Conservation (phyloP, 345 rosid genomes). For the Brassica incana region DNA sequence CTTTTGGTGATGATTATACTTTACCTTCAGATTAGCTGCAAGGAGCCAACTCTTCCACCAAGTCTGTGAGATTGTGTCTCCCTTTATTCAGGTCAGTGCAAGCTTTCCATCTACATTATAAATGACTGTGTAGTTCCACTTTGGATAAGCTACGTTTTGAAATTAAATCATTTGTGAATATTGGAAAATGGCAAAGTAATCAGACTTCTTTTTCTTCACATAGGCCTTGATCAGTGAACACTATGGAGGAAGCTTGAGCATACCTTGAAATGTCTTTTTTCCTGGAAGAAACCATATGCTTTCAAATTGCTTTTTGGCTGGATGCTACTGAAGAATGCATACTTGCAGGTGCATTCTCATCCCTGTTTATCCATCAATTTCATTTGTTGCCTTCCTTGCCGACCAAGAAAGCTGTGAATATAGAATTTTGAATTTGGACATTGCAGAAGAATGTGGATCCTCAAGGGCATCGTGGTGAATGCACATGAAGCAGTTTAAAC, state of each 20-base stretch:
- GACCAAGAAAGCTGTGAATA: slow-evolving; percentile 5
- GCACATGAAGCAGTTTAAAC: background rate
- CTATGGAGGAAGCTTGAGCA: slow-evolving; percentile 72
- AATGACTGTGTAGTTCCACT: background rate
- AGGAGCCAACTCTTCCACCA: slow-evolving; percentile 52
- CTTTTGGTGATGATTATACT: background rate
- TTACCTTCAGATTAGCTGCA: slow-evolving; percentile 51
- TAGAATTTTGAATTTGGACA: background rate
- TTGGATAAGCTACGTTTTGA: background rate
- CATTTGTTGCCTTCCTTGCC: background rate
- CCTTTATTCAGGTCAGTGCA: slow-evolving; percentile 65
- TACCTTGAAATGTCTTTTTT: slow-evolving; percentile 16
- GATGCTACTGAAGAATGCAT: slow-evolving; percentile 2
- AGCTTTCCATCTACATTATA: background rate
- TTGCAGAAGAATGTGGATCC: slow-evolving; percentile 13
- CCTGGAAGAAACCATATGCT: background rate
- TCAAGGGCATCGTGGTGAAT: slow-evolving; percentile 7
- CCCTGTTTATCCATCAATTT: background rate
- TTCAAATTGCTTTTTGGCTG: background rate
- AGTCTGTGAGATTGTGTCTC: slow-evolving; percentile 51
- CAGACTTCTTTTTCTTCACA: background rate
- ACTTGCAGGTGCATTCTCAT: background rate
- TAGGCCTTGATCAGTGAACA: slow-evolving; percentile 65
- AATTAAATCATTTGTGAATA: slow-evolving; percentile 7
- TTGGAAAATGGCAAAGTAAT: background rate